Conservation (phyloP, 2,329 filamentous ascomycete genomes). For the Beauveria varroae region DNA sequence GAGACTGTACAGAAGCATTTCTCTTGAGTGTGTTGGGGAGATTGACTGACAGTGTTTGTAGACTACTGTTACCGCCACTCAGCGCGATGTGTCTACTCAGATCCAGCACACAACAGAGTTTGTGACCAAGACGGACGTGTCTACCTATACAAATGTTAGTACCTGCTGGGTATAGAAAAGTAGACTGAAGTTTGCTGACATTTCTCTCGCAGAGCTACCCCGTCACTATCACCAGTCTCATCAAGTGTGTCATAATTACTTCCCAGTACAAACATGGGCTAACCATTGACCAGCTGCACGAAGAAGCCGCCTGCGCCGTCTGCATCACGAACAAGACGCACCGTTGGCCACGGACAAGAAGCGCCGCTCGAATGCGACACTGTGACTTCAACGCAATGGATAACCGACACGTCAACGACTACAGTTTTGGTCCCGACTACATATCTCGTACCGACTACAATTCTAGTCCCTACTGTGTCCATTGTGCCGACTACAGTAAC, state of each 20-base stretch:
- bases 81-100: conserved; percentile 4
- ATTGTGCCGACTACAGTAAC: background rate
- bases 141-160: background rate
- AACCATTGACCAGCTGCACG: background rate
- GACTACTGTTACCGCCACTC: background rate
- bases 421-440: conserved; percentile 6
- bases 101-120: background rate
- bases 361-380: conserved; percentile 7
- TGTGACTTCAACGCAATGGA: background rate
- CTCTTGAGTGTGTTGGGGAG: too few relatives aligned
- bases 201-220: conserved; percentile 12
- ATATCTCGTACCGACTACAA: background rate
- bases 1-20: background rate
- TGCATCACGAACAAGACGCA: background rate
- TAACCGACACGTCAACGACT: background rate
- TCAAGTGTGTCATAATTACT: conserved; percentile 3
- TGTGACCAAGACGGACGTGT: background rate
- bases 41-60: too few relatives aligned
- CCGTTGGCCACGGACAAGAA: background rate
- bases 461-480: background rate
- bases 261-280: background rate
- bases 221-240: conserved; percentile 3
- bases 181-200: background rate
- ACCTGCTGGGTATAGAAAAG: fast-evolving
- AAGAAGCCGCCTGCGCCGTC: background rate